Conservation (phyloP, 176 grass and related monocot genomes). For the Elymus sibiricus region DNA sequence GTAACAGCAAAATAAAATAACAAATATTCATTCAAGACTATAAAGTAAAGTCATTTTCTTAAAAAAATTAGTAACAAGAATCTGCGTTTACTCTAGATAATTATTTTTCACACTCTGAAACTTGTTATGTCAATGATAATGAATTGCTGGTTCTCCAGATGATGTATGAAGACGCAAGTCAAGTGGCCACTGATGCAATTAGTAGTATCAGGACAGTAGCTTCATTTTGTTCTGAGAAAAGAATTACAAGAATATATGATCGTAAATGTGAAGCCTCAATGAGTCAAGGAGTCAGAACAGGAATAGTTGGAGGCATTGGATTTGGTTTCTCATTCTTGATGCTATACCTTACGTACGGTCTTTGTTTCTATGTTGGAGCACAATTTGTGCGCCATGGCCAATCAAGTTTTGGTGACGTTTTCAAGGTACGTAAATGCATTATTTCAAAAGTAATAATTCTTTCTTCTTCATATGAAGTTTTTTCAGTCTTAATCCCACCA, state of each 20-base stretch:
- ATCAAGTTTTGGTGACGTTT: constrained; percentile 51
- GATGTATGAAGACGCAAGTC: constrained; percentile 82
- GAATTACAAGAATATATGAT: constrained; percentile 54
- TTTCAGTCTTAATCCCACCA: not conserved
- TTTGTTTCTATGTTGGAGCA: constrained; percentile 79
- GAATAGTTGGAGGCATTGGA: constrained; percentile 61
- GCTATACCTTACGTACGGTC: constrained; percentile 59
- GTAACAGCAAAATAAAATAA: not conserved
- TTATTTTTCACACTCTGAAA: not conserved
- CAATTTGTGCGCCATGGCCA: constrained; percentile 48
- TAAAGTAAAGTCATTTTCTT: not conserved
- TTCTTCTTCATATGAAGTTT: not conserved
- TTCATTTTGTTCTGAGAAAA: constrained; percentile 69
- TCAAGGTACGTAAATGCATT: constrained; percentile 49
- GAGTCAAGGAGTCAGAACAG: constrained; percentile 61
- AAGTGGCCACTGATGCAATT: constrained; percentile 77
- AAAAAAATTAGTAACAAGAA: not conserved
- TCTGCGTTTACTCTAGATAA: not conserved
- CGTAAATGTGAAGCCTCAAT: constrained; percentile 64
- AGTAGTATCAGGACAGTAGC: constrained; percentile 77
- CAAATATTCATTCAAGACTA: not conserved
- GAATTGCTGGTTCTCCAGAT: constrained; percentile 31
- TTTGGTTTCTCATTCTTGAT: constrained; percentile 77
- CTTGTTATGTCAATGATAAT: not conserved
- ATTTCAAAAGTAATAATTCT: not conserved